Conservation (phyloP, 163 green algal genomes). For the Chloromonas sp. region DNA sequence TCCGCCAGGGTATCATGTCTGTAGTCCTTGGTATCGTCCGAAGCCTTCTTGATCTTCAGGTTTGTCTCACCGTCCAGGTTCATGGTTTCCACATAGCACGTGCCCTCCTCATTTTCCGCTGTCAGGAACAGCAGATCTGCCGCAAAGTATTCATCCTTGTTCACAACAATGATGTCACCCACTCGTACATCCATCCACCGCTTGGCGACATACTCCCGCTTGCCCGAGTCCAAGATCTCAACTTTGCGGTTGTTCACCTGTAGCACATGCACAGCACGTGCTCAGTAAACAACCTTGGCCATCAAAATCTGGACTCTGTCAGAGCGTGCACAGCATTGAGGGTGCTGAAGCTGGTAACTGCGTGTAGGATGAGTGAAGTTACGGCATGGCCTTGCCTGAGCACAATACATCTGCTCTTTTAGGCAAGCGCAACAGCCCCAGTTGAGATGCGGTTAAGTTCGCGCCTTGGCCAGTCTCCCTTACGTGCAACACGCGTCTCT, state of each 20-base stretch:
- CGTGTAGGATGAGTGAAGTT: background rate
- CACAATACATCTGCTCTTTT: no score
- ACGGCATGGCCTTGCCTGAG: no score
- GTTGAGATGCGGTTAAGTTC: background rate
- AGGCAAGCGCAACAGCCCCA: no score
- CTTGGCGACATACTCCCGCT: constrained; percentile 22
- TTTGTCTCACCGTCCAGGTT: constrained; percentile 94
- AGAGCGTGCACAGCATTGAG: background rate
- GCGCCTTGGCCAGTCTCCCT: background rate
- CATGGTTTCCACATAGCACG: constrained; percentile 90
- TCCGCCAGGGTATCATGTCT: constrained; percentile 21
- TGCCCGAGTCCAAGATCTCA: constrained; percentile 34
- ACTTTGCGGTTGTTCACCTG: constrained; percentile 48
- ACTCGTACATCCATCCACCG: constrained; percentile 43
- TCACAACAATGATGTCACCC: constrained; percentile 45
- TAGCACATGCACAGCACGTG: no score
- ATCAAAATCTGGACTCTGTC: no score
- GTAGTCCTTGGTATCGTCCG: constrained; percentile 60
- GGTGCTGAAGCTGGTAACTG: background rate
- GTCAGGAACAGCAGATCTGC: constrained; percentile 57
- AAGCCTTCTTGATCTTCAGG: constrained; percentile 82
- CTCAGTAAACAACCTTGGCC: no score
- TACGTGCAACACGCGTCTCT: background rate
- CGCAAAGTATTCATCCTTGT: constrained; percentile 46
- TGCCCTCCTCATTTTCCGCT: constrained; percentile 60